Base-by-base conservation (phyloP, 2,329 filamentous ascomycete genomes). In the Diaporthe sp. region DNA sequence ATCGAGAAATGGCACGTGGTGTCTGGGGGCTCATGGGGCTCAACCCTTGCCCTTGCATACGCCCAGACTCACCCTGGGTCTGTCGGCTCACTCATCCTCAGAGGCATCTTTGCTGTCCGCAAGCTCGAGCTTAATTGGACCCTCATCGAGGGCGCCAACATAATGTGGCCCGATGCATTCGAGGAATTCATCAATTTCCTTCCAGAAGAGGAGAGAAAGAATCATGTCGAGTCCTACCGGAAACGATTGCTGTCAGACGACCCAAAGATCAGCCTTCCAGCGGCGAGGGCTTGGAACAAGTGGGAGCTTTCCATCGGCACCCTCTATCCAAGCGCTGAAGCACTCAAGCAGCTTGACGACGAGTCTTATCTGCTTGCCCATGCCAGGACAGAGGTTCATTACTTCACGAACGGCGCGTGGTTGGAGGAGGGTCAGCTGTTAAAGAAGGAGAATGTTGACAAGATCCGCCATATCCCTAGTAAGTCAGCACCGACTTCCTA, bases 21-120 rank as follows among this genome's bases (percentile, higher is more conserved):
- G 5, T 88, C 87, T 76, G 87, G 87, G 53, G 86, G 86, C 2
- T 87, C 86, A 1, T 88, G 87, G 87, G 87, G 87, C 46, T 85
- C 84, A 4, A 86, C 86, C 0, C 82, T 88, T 22, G 80, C 85
- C 0, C 80, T 88, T 0, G 81, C 84, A 34, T 88, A 88, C 78
- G 80, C 87, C 1, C 83, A 88, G 77, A 82, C 82, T 0, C 83
- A 87, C 49, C 84, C 87, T 1, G 80, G 83, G 0, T 78, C 78
- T 17, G 83, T 86, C 17, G 77, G 83, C 2, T 83, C 83, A 10
- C 79, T 88, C 8, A 82, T 87, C 15, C 79, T 88, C 6, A 82
- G 85, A 22, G 86, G 86, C 2, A 83, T 88, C 46, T 87, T 87
- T 77, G 81, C 82, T 0, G 78, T 84, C 37, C 79, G 82, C 9